Conservation (phyloP, 257 asterid genomes). For the Solanum bulbocastanum region DNA sequence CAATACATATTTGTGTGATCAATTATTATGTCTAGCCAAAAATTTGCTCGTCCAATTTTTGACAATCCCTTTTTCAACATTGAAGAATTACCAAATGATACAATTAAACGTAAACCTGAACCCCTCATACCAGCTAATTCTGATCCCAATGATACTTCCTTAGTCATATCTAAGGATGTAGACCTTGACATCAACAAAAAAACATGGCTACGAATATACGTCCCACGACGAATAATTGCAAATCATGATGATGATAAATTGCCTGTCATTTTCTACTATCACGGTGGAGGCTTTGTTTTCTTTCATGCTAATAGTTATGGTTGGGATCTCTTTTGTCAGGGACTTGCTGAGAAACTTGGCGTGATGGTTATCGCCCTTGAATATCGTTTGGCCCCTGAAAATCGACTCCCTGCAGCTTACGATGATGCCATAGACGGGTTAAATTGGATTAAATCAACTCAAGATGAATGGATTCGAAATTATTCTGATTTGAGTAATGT, state of each 20-base stretch:
- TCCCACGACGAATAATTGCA: slow-evolving; percentile 11
- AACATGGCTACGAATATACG: slow-evolving; percentile 42
- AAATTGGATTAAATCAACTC: slow-evolving; percentile 12
- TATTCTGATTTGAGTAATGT: slow-evolving; percentile 21
- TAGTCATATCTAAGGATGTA: slow-evolving; percentile 37
- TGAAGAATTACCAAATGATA: slow-evolving; percentile 13
- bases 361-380: slow-evolving; percentile 38
- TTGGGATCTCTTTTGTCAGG: slow-evolving; percentile 22
- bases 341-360: slow-evolving; percentile 9
- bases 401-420: slow-evolving; percentile 34
- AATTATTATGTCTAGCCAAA: slow-evolving; percentile 1
- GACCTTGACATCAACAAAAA: slow-evolving; percentile 14
- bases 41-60: slow-evolving; percentile 15
- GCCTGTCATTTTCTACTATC: slow-evolving; percentile 36
- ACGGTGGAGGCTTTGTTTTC: slow-evolving; percentile 46
- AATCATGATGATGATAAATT: slow-evolving; percentile 6
- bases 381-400: slow-evolving; percentile 41
- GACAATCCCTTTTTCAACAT: slow-evolving; percentile 33
- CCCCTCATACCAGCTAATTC: slow-evolving; percentile 9
- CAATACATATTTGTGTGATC: not conserved
- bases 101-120: slow-evolving; percentile 18
- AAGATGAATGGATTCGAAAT: slow-evolving; percentile 21
- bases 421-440: slow-evolving; percentile 34
- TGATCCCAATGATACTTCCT: slow-evolving; percentile 9
- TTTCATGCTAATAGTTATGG: slow-evolving; percentile 16